Conservation (phyloP, 352 stramenopile genomes). For the Phytopythium sindhum region DNA sequence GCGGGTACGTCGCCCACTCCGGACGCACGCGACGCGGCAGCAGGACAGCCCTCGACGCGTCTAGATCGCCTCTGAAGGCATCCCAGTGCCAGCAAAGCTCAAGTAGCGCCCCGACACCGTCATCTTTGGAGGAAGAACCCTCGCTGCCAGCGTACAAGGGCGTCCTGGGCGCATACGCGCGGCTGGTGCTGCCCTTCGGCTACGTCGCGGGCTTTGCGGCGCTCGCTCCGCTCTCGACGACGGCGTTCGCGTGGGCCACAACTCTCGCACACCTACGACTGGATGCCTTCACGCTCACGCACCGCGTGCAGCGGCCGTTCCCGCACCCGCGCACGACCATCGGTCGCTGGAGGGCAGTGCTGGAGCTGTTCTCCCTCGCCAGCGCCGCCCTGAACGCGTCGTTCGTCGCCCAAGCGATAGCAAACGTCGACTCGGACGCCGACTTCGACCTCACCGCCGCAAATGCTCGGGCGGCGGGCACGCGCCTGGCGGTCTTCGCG, state of each 20-base stretch:
- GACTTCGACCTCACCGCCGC: background rate
- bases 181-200: constrained; percentile 57
- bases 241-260: constrained; percentile 46
- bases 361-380: constrained; percentile 47
- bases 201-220: constrained; percentile 67
- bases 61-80: background rate
- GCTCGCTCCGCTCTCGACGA: constrained; percentile 30
- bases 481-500: constrained; percentile 27
- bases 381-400: constrained; percentile 53
- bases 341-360: constrained; percentile 58
- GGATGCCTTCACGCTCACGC: constrained; percentile 64
- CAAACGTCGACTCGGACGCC: background rate
- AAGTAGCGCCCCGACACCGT: background rate
- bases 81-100: background rate
- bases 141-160: constrained; percentile 53
- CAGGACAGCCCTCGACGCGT: background rate
- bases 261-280: constrained; percentile 57
- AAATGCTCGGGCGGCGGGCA: background rate
- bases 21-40: background rate
- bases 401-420: constrained; percentile 13
- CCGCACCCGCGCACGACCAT: constrained; percentile 42
- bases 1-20: background rate
- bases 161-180: constrained; percentile 76
- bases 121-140: constrained; percentile 32
- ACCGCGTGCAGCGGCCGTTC: constrained; percentile 61